Evolutionary conservation across 805 yeast species (phyloP), one percentile per base, ranked within the genome.

Genomic region (Hanseniaspora meyeri): DNA sequence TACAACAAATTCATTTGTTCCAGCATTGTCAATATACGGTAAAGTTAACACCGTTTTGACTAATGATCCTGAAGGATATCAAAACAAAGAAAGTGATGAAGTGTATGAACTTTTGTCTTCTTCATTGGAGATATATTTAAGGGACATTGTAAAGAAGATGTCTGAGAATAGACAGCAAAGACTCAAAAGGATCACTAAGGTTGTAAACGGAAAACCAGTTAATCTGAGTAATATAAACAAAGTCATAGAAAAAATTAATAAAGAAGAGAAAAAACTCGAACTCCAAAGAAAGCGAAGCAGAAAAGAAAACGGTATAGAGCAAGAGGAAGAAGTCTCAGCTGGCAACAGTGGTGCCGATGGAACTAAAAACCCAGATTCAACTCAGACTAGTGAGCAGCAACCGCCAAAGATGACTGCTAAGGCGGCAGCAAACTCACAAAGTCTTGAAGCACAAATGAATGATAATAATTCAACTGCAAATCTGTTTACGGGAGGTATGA

Each of bases 381-480:
- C 34, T 5, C 34, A 43, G 5, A 5, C 29, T 24, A 27, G 14
- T 16, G 47, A 43, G 24, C 47, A 43, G 16, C 34, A 32, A 32
- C 27, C 3, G 27, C 27, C 49, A 7, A 45, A 45, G 34, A 45
- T 45, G 37, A 29, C 37, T 16, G 48, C 37, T 17, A 45, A 45
- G 9, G 34, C 48, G n/a, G 34, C 39, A n/a, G 36, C 39, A 10
- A 34, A 32, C 39, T 20, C 29, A n/a, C 49, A 31, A 36, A 46
- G 39, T 46, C n/a, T 34, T 10, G 49, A 46, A 32, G 12, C 38
- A n/a, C 49, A 46, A 20, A 32, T 46, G 29, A 46, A 31, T 20
- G 56, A 52, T 16, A 52, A 52, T 45, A 55, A 55, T 39, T 40
- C 58, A 4, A 56, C 58, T 9, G 58, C 58, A 17, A 56, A 51